Conservation (phyloP, 257 asterid species). For the Avicennia marina region DNA sequence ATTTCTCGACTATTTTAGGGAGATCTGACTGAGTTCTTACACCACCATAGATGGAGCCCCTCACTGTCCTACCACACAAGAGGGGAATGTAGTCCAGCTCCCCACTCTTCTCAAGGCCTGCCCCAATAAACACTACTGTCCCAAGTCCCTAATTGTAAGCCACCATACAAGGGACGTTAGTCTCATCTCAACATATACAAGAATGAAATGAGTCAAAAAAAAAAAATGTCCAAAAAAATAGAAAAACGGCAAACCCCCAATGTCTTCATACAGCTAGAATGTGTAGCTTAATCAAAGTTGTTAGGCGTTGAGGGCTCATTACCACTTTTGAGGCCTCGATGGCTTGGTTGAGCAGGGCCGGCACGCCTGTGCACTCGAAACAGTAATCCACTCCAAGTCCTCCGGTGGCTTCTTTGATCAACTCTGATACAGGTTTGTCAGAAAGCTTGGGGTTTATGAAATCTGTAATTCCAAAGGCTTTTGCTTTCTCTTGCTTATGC, state of each 20-base stretch:
- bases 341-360: slow-evolving; percentile 57
- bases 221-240: too few relatives aligned
- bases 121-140: slow-evolving; percentile 34
- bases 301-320: slow-evolving; percentile 12
- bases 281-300: slow-evolving; percentile 59
- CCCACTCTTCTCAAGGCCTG: slow-evolving; percentile 30
- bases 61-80: slow-evolving; percentile 56
- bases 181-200: too few relatives aligned
- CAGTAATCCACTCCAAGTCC: slow-evolving; percentile 73
- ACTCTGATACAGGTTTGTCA: slow-evolving; percentile 49
- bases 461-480: slow-evolving; percentile 58
- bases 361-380: slow-evolving; percentile 69
- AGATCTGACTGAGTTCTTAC: slow-evolving; percentile 58
- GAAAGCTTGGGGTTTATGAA: slow-evolving; percentile 53
- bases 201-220: background rate
- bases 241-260: slow-evolving; percentile 35
- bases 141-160: slow-evolving; percentile 34
- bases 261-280: slow-evolving; percentile 49
- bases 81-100: slow-evolving; percentile 48
- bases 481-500: slow-evolving; percentile 46
- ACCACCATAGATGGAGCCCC: slow-evolving; percentile 60
- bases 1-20: slow-evolving; percentile 48
- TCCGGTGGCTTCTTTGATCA: slow-evolving; percentile 60
- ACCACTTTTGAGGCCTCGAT: slow-evolving; percentile 69
- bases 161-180: too few relatives aligned